Base-by-base conservation (phyloP, 805 yeast species). In the Cyberlindnera euphorbiiphila region DNA sequence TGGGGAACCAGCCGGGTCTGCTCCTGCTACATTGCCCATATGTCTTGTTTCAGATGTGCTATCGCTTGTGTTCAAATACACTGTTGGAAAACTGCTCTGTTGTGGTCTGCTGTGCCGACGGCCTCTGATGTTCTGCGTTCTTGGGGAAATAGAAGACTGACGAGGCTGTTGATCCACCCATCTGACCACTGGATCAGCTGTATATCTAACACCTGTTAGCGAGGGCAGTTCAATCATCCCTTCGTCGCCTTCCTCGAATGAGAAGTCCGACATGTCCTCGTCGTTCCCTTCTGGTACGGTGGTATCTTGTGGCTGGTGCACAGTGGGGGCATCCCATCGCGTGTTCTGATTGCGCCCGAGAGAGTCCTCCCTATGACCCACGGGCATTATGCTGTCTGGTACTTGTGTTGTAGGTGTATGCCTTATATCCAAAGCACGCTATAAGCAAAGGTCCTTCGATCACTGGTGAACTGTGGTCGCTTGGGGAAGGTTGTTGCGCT, bases 141-240 rank as follows among this genome's bases (percentile, higher is more conserved):
- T n/a, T 14, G 16, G n/a, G 6, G 10, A 7, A 6, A 18, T 7
- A 26, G 18, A 13, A 10, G 26, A 21, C 14, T 13, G 22, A 3
- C 13, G 16, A 7, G 25, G 39, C 24, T 35, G 39, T n/a, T 35
- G 29, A n/a, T 24, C 34, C 9, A 29, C 34, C 34, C 39, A 29
- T 29, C 33, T 25, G 16, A 35, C 34, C 8, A 13, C 32, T 4
- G 28, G 19, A 7, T 34, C 37, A n/a, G n/a, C n/a, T n/a, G n/a
- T n/a, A n/a, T n/a, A n/a, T n/a, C n/a, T n/a, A n/a, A n/a, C 14
- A 4, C 20, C 12, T 9, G 23, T 16, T 3, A 21, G 13, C 8
- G 19, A 6, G 3, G 12, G n/a, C 17, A 14, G 23, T 4, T 21
- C n/a, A 3, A 25, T 12, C 6, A 25, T 12, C 2, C 20, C 35